Evolutionary conservation across 2,329 filamentous ascomycete species (phyloP), one percentile per base, ranked within the genome.

Genomic region (Thielaviopsis populi): DNA sequence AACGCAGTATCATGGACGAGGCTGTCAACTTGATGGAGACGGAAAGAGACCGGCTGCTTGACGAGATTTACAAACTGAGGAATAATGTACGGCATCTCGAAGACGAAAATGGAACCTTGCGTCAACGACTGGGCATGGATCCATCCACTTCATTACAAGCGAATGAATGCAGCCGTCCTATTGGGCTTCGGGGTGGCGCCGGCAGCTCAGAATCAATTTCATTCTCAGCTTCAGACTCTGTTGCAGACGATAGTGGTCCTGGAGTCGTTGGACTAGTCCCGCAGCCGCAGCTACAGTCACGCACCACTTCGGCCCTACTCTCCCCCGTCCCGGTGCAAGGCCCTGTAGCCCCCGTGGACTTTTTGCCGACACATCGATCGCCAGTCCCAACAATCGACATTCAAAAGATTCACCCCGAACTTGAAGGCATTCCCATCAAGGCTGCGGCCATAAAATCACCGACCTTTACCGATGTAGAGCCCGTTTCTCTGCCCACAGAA

Each of bases 371-470:
- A 7, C 70, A 22, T 7, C 42, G 63, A 22, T 40, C 48, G 22
- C 74, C 72, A 17, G 71, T 77, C 1, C 76, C 78, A 3, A 75
- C 79, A 33, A 81, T 85, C 61, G 82, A 84, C 65, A 78, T 85
- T 10, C 77, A 79, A 53, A 77, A 80, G 66, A 79, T 84, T 30
- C 78, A 83, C 67, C 80, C 81, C 2, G 78, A 79, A 37, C 73
- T 84, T n/a, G 83, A 85, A 69, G 81, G 82, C 6, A 80, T 85
- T 61, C 76, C 78, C 1, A 75, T 85, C 68, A 82, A 79, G 70
- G 75, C 78, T 4, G 77, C 76, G 15, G 80, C 80, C 1, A 73
- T 84, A 15, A 76, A 79, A 69, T 79, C 74, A 68, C 69, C 76
- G 43, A 83, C 80, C 2, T 83, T 83, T 67, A 75, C 72, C n/a